Evolutionary conservation across 148 eudicot genomes (phyloP).

Genomic region (Oxyria digyna): DNA sequence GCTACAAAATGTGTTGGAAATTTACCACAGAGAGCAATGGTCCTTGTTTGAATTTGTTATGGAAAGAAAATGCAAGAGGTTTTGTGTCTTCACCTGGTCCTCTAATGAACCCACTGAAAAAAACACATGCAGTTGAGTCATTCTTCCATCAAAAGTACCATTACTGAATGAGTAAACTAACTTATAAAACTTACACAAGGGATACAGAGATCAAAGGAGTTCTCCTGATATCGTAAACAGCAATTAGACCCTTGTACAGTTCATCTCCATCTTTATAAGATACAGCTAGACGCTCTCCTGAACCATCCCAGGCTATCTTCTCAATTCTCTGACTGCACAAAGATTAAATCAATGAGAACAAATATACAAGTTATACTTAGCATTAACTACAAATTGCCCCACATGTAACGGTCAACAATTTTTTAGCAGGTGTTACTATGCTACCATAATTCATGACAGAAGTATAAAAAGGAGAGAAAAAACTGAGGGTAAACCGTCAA

Average conservation of each 20-base stretch:
- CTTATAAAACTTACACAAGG: constrained; percentile 51
- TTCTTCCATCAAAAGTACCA: neutral
- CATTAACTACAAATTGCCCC: neutral
- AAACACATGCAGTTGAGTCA: constrained; percentile 8
- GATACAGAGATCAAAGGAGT: constrained; percentile 76
- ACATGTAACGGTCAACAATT: too few relatives aligned
- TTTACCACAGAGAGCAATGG: constrained; percentile 90
- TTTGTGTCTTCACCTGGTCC: constrained; percentile 82
- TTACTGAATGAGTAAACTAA: neutral
- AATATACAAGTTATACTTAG: neutral
- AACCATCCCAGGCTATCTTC: constrained; percentile 97
- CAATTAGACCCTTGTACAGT: constrained; percentile 75
- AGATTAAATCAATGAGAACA: constrained; percentile 11
- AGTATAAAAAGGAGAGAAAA: too few relatives aligned
- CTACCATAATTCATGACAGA: neutral
- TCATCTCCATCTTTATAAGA: constrained; percentile 84
- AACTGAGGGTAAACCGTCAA: too few relatives aligned
- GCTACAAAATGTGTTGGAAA: neutral
- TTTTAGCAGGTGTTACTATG: too few relatives aligned
- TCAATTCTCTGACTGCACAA: constrained; percentile 57
- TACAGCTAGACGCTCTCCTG: constrained; percentile 88
- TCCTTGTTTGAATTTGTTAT: constrained; percentile 85
- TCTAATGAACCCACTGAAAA: constrained; percentile 81
- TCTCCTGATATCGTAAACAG: constrained; percentile 76
- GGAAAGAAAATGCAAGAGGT: constrained; percentile 76